These are phyloP conservation scores for Acmispon strigosus DNA, from an alignment of 306 rosid species.

Conservation along the genomic window DNA sequence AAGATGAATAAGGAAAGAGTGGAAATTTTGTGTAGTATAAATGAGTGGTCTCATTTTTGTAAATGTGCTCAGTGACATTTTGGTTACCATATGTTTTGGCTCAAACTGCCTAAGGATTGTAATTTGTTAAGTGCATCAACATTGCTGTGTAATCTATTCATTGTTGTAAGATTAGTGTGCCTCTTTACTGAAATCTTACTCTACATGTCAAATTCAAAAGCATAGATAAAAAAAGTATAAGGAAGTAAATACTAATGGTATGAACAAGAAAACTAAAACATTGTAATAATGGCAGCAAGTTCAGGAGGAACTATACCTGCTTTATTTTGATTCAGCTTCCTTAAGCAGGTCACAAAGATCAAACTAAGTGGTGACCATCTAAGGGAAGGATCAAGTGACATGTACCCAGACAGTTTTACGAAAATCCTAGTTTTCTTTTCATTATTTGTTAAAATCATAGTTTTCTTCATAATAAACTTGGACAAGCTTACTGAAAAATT, in stretches of 20 bases:
- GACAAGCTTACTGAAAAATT: no score
- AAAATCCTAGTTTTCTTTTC: no score
- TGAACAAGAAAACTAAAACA: neutral
- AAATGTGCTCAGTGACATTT: constrained; percentile 30
- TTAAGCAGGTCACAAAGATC: neutral
- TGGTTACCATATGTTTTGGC: constrained; percentile 23
- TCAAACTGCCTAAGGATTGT: constrained; percentile 5
- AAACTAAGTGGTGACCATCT: no score
- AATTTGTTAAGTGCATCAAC: neutral
- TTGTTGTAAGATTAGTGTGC: neutral
- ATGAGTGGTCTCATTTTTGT: constrained; percentile 45
- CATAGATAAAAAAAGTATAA: neutral
- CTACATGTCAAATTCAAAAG: neutral
- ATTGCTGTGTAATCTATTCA: neutral
- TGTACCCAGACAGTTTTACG: neutral
- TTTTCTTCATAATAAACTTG: no score
- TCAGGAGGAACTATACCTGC: neutral
- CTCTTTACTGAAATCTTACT: neutral
- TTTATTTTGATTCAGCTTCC: neutral
- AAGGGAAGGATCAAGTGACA: neutral
- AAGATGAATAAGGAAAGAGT: constrained; percentile 51
- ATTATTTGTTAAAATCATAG: no score
- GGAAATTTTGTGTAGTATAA: constrained; percentile 41
- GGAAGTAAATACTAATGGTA: neutral
- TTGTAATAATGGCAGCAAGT: neutral